Conservation (phyloP, 75 land plant species). For the Pinus tabuliformis region DNA sequence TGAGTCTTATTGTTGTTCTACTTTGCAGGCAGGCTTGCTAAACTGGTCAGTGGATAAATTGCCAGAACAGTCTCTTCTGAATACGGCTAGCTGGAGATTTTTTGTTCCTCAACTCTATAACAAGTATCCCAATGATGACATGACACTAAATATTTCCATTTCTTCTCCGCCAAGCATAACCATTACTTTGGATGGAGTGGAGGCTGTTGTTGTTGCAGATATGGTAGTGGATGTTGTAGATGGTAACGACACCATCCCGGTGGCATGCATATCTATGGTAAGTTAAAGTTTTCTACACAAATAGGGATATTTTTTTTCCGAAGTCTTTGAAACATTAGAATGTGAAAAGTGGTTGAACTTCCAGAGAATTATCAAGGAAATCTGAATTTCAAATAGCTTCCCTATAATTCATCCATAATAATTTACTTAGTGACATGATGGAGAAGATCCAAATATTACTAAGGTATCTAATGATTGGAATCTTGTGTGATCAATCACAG, state of each 20-base stretch:
- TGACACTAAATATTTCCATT: constrained; percentile 54
- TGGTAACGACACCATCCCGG: constrained; percentile 35
- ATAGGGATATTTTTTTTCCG: not conserved
- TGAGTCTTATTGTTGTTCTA: not conserved
- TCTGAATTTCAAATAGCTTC: not conserved
- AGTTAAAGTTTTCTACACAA: not conserved
- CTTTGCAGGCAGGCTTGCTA: constrained; percentile 59
- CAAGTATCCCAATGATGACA: constrained; percentile 81
- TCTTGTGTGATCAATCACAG: not conserved
- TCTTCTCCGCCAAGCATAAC: constrained; percentile 57
- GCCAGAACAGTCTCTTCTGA: constrained; percentile 73
- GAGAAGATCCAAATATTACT: not conserved
- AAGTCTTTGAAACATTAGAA: not conserved
- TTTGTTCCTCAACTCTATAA: constrained; percentile 82
- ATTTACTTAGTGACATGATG: not conserved
- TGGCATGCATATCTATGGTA: constrained; percentile 84
- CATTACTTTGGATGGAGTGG: constrained; percentile 33
- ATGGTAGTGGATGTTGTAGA: constrained; percentile 65
- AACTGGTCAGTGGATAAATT: constrained; percentile 67
- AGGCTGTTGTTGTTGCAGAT: constrained; percentile 41
- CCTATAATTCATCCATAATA: not conserved
- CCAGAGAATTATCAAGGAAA: not conserved
- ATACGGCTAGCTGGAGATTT: constrained; percentile 76
- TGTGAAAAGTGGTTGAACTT: not conserved
- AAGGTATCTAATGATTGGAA: not conserved